Percentiles rank a stretch among this genome's conserved stretches.
phyloP scores from a whole-genome alignment of 768 basidiomycete genomes.

The Neoboletus brunneissimus region DNA sequence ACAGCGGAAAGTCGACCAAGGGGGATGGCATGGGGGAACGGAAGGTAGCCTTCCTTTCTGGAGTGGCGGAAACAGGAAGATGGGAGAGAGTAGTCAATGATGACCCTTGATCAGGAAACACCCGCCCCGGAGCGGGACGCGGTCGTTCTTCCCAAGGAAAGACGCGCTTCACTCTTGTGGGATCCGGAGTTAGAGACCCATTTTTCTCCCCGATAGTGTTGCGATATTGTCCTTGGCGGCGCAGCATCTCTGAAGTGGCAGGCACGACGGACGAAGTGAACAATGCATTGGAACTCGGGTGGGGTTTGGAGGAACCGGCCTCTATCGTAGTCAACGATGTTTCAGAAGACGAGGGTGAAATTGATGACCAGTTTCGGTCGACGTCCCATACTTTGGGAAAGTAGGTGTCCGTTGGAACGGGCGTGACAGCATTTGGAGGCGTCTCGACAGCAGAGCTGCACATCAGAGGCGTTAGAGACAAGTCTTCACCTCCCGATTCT shows the following conservation, averaged over 20 bases:
- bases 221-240: conserved; percentile 74
- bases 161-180: conserved; percentile 65
- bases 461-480: conserved; percentile 61
- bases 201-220: conserved; percentile 49
- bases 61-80: conserved; percentile 34
- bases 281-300: conserved; percentile 36
- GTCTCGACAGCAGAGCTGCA: conserved; percentile 84
- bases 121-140: conserved; percentile 61
- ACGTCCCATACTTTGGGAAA: conserved; percentile 89
- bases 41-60: conserved; percentile 16
- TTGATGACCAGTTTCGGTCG: conserved; percentile 35
- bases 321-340: conserved; percentile 25
- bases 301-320: conserved; percentile 14
- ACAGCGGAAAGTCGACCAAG: conserved; percentile 48
- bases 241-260: conserved; percentile 61
- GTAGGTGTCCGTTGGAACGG: conserved; percentile 66
- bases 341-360: conserved; percentile 33
- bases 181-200: conserved; percentile 62
- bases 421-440: conserved; percentile 63
- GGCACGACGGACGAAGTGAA: conserved; percentile 61
- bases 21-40: conserved; percentile 34
- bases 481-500: conserved; percentile 37
- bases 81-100: conserved; percentile 38
- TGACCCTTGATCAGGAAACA: conserved; percentile 67
- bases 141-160: conserved; percentile 96